Evolutionary conservation across 257 asterid genomes (phyloP).

Genomic region (Asclepias syriaca): DNA sequence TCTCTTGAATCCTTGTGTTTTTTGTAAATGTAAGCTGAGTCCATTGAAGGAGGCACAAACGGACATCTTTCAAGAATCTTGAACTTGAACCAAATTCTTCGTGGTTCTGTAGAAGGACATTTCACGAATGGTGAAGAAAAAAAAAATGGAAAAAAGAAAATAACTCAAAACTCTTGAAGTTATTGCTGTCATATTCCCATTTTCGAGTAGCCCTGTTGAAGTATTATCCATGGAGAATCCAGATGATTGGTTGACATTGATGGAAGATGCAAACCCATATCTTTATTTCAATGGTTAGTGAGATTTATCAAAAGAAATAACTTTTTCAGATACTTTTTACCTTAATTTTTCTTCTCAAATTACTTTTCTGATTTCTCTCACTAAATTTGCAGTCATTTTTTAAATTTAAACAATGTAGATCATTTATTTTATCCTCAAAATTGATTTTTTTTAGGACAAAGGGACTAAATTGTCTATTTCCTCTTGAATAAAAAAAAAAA

Average conservation of each 20-base stretch:
- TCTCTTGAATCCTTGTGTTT: conserved; percentile 24
- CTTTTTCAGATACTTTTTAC: no score
- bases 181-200: conserved; percentile 14
- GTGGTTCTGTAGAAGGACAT: conserved; percentile 23
- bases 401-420: no score
- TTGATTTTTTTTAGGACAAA: no score
- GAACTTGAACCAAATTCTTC: conserved; percentile 13
- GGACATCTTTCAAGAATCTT: conserved; percentile 47
- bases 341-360: no score
- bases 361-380: no score
- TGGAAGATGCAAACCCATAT: conserved; percentile 20
- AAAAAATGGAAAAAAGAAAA: background rate
- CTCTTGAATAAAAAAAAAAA: no score
- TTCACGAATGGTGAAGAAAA: conserved; percentile 13
- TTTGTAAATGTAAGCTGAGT: conserved; percentile 32
- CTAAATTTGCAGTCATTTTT: no score
- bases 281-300: conserved; percentile 1
- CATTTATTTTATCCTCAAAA: no score
- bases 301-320: no score
- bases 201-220: conserved; percentile 8
- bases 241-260: conserved; percentile 63
- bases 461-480: no score
- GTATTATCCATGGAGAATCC: conserved; percentile 42
- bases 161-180: conserved; percentile 20
- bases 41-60: conserved; percentile 46